Percentiles rank a stretch among this genome's conserved stretches.
Conservation (phyloP, 2,329 filamentous ascomycete species). For the Trichoderma sp. region DNA sequence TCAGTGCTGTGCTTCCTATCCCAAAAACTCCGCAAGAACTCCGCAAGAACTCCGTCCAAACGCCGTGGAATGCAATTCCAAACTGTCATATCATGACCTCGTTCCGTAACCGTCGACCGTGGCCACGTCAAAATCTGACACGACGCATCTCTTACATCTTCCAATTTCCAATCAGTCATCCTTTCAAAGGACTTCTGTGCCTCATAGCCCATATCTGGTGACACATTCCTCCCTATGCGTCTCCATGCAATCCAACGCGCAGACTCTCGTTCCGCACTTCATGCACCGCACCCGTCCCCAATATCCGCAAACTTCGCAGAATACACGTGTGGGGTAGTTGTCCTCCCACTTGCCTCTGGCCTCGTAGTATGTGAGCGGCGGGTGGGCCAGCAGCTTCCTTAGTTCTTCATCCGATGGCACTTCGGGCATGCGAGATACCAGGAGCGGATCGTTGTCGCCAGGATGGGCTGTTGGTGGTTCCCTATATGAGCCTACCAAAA, state of each 20-base stretch:
- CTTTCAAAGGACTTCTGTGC: neutral
- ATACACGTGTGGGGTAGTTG: slow-evolving; percentile 60
- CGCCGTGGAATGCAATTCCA: slow-evolving; percentile 9
- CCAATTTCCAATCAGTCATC: neutral
- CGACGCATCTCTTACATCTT: neutral
- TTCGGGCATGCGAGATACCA: slow-evolving; percentile 58
- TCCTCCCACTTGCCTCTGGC: slow-evolving; percentile 52
- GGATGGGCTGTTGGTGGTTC: slow-evolving; percentile 44
- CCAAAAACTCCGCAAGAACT: neutral
- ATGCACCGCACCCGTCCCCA: slow-evolving; percentile 76
- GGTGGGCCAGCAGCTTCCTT: slow-evolving; percentile 61
- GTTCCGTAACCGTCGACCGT: neutral
- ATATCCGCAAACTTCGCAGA: slow-evolving; percentile 81
- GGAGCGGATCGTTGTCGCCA: slow-evolving; percentile 58
- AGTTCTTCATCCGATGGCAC: slow-evolving; percentile 63
- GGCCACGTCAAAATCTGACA: neutral
- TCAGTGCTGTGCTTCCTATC: slow-evolving; percentile 21
- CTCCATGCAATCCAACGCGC: slow-evolving; percentile 72
- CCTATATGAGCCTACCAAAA: slow-evolving; percentile 39
- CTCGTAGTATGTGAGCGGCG: slow-evolving; percentile 69
- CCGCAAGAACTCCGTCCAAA: slow-evolving; percentile 22
- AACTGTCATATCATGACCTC: neutral
- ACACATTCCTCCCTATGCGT: slow-evolving; percentile 72
- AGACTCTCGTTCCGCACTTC: slow-evolving; percentile 78
- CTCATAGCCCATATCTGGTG: slow-evolving; percentile 59